Evolutionary conservation across 2,329 filamentous ascomycete species (phyloP), one percentile per base, ranked within the genome.

Genomic region (Fusarium graminum): DNA sequence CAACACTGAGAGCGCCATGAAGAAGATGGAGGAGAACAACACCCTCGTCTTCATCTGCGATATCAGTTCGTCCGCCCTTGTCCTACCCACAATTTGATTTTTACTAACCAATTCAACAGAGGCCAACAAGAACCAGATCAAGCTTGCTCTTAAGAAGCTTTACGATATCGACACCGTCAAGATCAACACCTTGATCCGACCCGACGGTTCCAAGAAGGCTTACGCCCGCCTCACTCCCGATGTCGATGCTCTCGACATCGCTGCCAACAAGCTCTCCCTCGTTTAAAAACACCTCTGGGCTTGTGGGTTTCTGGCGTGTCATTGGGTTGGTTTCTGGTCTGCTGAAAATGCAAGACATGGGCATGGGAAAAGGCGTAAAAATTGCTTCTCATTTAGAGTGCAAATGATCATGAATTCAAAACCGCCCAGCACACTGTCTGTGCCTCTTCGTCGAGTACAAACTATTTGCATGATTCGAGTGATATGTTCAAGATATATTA

Each of bases 21-120:
- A 99, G 93, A 97, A 97, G 92, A 97, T 99, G 76, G 95, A 99
- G 88, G 95, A 99, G 91, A 94, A 99, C 90, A 99, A 99, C 90
- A 99, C 95, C 74, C 90, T 99, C 52, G 93, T 97, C 80, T 97
- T 97, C 88, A 97, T 97, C 76, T 93, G 96, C 79, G 92, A 97
- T 75, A 85, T 94, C 82, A 96, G 34, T 36, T 17, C n/a, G 34
- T 36, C 16, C n/a, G n/a, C n/a, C 16, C 16, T 17, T 11, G n/a
- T 16, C 16, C 34, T 36, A 3, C 34, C 34, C 16, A 36, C 34
- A 36, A 36, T 10, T n/a, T 10, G 4, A n/a, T 12, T 29, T 36
- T 36, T 36, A n/a, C 34, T 36, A 36, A 36, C 32, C 14, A 8
- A 17, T 9, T 16, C 8, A 36, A 36, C 16, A 46, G 25, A 34